phyloP scores from a whole-genome alignment of 2,329 filamentous ascomycete species.

The Blumeria graminis region DNA sequence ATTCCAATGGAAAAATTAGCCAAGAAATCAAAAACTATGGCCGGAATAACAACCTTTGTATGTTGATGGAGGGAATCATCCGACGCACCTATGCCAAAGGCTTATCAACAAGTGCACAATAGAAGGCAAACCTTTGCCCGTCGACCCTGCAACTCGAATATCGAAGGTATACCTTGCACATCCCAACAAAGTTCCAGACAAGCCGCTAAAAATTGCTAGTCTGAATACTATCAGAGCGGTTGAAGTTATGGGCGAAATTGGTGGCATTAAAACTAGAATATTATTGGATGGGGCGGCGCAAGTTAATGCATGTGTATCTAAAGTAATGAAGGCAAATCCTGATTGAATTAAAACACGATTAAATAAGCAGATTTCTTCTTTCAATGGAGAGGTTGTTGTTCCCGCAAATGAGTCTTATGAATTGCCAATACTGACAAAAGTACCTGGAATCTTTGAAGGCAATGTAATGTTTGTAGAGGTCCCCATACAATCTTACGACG shows the following conservation, averaged over 20 bases:
- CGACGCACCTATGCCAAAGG: neutral
- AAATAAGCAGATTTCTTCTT: neutral
- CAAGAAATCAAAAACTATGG: neutral
- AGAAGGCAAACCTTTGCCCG: constrained; percentile 1
- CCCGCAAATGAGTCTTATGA: neutral
- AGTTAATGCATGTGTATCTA: constrained; percentile 1
- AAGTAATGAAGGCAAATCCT: neutral
- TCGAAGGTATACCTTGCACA: neutral
- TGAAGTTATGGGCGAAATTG: neutral
- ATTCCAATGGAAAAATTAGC: neutral
- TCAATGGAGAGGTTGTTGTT: neutral
- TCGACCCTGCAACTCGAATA: neutral
- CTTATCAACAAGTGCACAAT: neutral
- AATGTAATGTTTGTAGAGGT: neutral
- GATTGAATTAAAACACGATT: neutral
- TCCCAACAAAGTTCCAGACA: neutral
- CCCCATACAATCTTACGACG: neutral
- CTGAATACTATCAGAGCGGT: neutral
- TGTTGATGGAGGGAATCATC: neutral
- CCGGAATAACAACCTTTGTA: neutral
- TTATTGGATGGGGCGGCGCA: neutral
- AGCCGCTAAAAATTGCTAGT: neutral
- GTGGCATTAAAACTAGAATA: neutral
- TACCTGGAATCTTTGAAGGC: neutral
- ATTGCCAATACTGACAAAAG: neutral